These are phyloP conservation scores for Monascus purpureus DNA, from an alignment of 495 filamentous ascomycete genomes.

Conservation along the genomic window DNA sequence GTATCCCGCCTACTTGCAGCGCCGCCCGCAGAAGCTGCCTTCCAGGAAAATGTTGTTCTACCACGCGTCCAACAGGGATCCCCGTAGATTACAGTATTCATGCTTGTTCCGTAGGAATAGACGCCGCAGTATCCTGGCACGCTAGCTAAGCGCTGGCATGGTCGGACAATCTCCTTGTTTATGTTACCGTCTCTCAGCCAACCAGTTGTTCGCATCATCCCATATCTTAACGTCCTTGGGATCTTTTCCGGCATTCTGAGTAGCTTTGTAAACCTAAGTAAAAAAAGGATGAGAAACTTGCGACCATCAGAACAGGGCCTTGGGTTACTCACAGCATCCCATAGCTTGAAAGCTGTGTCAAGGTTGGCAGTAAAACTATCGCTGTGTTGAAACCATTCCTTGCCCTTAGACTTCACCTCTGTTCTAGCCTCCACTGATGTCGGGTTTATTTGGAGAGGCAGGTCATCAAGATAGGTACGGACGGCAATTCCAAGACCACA, in stretches of 20 bases:
- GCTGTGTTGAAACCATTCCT: constrained; percentile 61
- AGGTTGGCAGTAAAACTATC: constrained; percentile 65
- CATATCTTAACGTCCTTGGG: constrained; percentile 49
- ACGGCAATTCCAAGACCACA: constrained; percentile 80
- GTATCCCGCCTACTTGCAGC: too few relatives aligned
- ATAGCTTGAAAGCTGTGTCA: constrained; percentile 65
- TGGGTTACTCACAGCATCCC: constrained; percentile 51
- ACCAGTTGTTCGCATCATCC: constrained; percentile 52
- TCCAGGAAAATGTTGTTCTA: too few relatives aligned
- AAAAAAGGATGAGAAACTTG: neutral
- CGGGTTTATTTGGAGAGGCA: constrained; percentile 38
- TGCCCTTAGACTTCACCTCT: constrained; percentile 48
- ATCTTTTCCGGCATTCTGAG: constrained; percentile 49
- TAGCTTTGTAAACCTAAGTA: constrained; percentile 47
- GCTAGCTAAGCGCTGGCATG: too few relatives aligned
- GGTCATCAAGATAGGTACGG: constrained; percentile 84
- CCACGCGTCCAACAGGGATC: too few relatives aligned
- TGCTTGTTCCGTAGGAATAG: too few relatives aligned
- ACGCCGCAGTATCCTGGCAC: too few relatives aligned
- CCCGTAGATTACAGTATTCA: too few relatives aligned
- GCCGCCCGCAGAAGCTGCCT: too few relatives aligned
- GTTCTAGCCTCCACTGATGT: constrained; percentile 45
- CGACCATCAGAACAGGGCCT: neutral
- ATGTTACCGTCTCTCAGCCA: constrained; percentile 39
- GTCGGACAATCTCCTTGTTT: too few relatives aligned